Base-by-base conservation (phyloP, 768 basidiomycete genomes). In the Vararia minispora region DNA sequence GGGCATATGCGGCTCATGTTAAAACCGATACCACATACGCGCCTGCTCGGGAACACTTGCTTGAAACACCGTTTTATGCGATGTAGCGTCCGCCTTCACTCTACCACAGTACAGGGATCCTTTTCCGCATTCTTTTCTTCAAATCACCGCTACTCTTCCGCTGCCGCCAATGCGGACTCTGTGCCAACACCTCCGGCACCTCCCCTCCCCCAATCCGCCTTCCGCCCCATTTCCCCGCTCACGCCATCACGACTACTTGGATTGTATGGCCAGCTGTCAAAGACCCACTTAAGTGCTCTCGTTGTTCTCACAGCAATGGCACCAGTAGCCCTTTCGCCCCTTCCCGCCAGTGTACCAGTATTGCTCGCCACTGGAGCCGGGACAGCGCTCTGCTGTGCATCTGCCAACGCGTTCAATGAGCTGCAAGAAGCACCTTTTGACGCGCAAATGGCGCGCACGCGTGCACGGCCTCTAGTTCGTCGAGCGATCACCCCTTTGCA, bases 321-420 rank as follows among this genome's bases (percentile, higher is more conserved):
- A 6, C 83, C 90, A 22, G 86, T 98, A 28, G 94, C 95, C 1
- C 67, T 99, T 14, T 97, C 85, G 2, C 95, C 95, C 0, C 60
- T 90, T 13, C 86, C 89, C 3, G 71, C 86, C 0, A 79, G 84
- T 2, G 63, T 97, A 0, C 85, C 90, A 1, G 72, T 89, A 11
- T 69, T 99, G 8, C 67, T 98, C 4, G 76, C 84, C 12, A 86
- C 92, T 0, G 89, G 92, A 0, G 53, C 84, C 20, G 95, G 95
- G 28, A 97, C 92, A 0, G 76, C 81, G 0, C 69, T 99, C 29
- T 95, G 91, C 56, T 81, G 84, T 5, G 88, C 90, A 3, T 86
- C 91, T 0, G 95, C 95, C 21, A 97, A 97, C 55, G 72, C 94
- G 2, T 68, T 95, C 51, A 99, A 99, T 60, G 90, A 99, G 57